Evolutionary conservation across 345 rosid species (phyloP).

Genomic region (Populus ilicifolia): DNA sequence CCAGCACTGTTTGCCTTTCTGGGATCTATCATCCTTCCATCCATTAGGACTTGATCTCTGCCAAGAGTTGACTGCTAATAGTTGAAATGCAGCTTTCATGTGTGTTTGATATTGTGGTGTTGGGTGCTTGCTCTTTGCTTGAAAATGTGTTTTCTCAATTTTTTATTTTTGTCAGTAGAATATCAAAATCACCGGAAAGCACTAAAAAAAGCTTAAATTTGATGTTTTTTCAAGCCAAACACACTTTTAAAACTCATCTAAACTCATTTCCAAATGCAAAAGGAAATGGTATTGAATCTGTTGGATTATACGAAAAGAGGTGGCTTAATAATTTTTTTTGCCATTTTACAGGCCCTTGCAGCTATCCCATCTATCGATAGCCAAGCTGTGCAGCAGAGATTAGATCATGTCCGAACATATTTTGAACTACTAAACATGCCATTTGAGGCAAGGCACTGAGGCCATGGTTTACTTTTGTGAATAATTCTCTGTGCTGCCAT

Average conservation of each 20-base stretch:
- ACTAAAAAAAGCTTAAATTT: too few relatives aligned
- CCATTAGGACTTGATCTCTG: not conserved
- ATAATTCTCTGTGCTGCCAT: not conserved
- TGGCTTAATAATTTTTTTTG: not conserved
- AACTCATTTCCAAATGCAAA: too few relatives aligned
- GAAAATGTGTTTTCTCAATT: too few relatives aligned
- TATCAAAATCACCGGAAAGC: too few relatives aligned
- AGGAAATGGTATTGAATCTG: not conserved
- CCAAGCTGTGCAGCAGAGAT: conserved; percentile 62
- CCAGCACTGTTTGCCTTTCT: not conserved
- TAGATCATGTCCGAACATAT: conserved; percentile 85
- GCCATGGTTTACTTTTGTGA: not conserved
- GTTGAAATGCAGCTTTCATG: not conserved
- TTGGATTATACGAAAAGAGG: not conserved
- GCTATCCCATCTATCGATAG: conserved; percentile 85
- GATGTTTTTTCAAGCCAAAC: too few relatives aligned
- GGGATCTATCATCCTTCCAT: not conserved
- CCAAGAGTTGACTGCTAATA: not conserved
- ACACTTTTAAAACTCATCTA: too few relatives aligned
- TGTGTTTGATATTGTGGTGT: too few relatives aligned
- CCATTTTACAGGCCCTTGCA: conserved; percentile 69
- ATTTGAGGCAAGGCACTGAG: conserved; percentile 63
- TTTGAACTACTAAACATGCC: conserved; percentile 94
- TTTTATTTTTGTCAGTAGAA: too few relatives aligned
- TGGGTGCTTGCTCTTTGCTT: too few relatives aligned